Evolutionary conservation across 768 basidiomycete genomes (phyloP), one percentile per base, ranked within the genome.

Genomic region (Suillus subalutaceus): DNA sequence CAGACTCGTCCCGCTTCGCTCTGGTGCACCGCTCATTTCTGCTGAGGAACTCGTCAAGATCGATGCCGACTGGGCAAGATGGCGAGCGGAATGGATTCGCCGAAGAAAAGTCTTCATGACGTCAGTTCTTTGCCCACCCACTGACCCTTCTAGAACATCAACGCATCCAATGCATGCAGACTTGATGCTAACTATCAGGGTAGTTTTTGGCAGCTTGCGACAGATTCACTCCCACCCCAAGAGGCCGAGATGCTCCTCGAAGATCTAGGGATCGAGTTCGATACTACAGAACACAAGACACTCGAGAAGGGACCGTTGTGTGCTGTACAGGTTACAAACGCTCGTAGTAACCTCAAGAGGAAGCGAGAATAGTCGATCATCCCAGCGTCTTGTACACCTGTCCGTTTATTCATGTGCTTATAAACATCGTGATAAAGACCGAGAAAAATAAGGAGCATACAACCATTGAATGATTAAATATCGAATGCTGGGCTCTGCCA

Each of bases 81-180:
- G 94, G 94, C 82, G 90, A 67, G 82, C 84, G 4, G 90, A 95
- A 79, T 97, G 95, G 95, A 76, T 86, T 41, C 82, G 84, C 30
- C 83, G 95, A 64, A 86, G 84, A 73, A 95, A 92, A 74, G 79
- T 90, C 3, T 97, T 94, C 57, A 75, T 32, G 32, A 71, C 75
- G 75, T 76, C 46, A 72, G 76, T 76, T 44, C 13, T 66, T 65
- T 63, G 62, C 55, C 48, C 8, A n/a, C 59, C 16, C 30, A 40
- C 41, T 32, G 20, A 52, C 20, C 10, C 30, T 59, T 50, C 18
- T 7, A 65, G 43, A 38, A 15, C 48, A 30, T 41, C 35, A 32
- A 37, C 30, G 37, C n/a, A 23, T 50, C 26, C 26, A n/a, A 38
- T 37, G 10, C 13, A 12, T 26, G 4, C 15, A 43, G 26, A 15